Evolutionary conservation across 1,139 yeast species (phyloP).

Genomic region (Scheffersomyces insectosa): DNA sequence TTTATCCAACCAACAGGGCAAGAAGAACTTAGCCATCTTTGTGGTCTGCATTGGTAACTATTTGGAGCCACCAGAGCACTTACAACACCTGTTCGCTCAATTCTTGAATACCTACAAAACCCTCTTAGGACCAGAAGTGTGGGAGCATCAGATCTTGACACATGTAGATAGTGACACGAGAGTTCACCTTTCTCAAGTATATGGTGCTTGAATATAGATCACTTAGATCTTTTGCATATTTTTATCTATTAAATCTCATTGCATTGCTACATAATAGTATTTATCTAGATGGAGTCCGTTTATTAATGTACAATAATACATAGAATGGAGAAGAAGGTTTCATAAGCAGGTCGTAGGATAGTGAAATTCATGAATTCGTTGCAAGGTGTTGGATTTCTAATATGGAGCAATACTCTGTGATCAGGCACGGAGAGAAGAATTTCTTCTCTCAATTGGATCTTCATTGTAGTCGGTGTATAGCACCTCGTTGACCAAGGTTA

Average conservation of each 20-base stretch:
- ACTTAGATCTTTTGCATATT: neutral
- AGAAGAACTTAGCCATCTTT: conserved; percentile 53
- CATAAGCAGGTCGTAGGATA: too few relatives aligned
- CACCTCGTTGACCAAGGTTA: conserved; percentile 68
- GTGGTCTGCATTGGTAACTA: conserved; percentile 68
- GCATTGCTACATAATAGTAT: too few relatives aligned
- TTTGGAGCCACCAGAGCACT: conserved; percentile 47
- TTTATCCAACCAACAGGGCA: conserved; percentile 45
- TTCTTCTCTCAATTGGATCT: too few relatives aligned
- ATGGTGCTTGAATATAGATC: conserved; percentile 19
- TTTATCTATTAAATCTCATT: too few relatives aligned
- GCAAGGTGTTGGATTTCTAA: too few relatives aligned
- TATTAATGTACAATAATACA: too few relatives aligned
- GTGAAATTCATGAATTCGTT: too few relatives aligned
- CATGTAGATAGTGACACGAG: conserved; percentile 35
- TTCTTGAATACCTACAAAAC: conserved; percentile 47
- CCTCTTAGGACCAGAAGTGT: conserved; percentile 47
- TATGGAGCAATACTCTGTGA: too few relatives aligned
- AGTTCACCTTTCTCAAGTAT: conserved; percentile 20
- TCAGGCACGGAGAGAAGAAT: too few relatives aligned
- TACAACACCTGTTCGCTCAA: conserved; percentile 46
- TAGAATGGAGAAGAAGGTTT: too few relatives aligned
- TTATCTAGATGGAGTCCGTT: too few relatives aligned
- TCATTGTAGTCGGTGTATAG: conserved; percentile 41
- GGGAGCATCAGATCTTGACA: conserved; percentile 33